Conservation (phyloP, 73 alveolate species). For the Breviolum minutum region DNA sequence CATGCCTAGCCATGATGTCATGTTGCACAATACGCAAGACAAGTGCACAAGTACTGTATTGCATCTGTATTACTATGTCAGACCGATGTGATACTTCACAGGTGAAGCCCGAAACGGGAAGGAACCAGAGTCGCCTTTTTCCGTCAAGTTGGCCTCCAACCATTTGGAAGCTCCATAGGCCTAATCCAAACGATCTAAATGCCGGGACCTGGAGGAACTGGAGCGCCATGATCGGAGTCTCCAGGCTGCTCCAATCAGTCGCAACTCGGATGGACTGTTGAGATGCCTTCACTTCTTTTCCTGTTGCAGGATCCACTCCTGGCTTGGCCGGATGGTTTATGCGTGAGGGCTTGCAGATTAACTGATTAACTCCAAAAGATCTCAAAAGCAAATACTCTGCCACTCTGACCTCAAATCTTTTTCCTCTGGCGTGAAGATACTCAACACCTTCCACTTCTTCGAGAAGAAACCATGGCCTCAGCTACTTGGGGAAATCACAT, state of each 20-base stretch:
- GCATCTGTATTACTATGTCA: not conserved
- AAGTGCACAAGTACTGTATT: no score
- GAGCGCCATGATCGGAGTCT: no score
- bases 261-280: no score
- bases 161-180: not conserved
- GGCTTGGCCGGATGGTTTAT: not conserved
- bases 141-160: not conserved
- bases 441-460: constrained; percentile 88
- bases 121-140: no score
- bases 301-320: not conserved
- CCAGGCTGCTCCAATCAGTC: no score
- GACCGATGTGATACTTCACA: not conserved
- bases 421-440: constrained; percentile 43
- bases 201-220: no score
- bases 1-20: constrained; percentile 16
- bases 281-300: not conserved
- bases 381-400: not conserved
- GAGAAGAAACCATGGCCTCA: constrained; percentile 78
- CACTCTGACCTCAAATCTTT: constrained; percentile 18
- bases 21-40: not conserved
- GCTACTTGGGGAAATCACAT: not conserved
- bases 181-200: not conserved
- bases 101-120: not conserved
- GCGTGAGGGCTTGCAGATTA: not conserved
- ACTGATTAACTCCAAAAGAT: not conserved